Evolutionary conservation across 2,329 filamentous ascomycete genomes (phyloP), one percentile per base, ranked within the genome.

Genomic region (Colletotrichum sp.): DNA sequence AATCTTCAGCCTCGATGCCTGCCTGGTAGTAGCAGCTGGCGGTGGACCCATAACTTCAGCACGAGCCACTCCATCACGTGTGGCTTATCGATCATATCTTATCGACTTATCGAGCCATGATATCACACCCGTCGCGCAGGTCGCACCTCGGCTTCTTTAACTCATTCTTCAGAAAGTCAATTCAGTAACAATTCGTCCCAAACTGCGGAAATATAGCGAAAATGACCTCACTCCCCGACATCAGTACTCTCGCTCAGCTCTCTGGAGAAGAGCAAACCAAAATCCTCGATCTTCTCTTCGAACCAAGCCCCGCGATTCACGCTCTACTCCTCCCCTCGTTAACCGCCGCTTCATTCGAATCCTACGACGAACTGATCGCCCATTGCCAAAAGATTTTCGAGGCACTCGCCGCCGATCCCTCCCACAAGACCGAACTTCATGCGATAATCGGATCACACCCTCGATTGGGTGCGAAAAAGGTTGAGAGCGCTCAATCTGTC

Each of bases 361-460:
- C 92, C 30, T 98, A 98, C 84, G 78, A 87, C 9, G 88, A 91
- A 43, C 88, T 98, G 8, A 93, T 98, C 80, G 87, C 90, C 63
- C 89, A 91, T 59, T 89, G 97, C 57, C 91, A 92, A 21, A 82
- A 87, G 12, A 90, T 93, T 79, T 89, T 98, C 69, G 88, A 88
- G 13, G 87, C 88, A 3, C 88, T 96, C 4, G 87, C 89, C 10
- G 87, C 90, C 12, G 86, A 89, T 6, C 89, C 88, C 9, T 82
- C 82, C 28, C 74, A 82, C 6, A 89, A 86, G 8, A 80, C 86
- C 66, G 91, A 88, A 76, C 89, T 98, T 1, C 91, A 95, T 59
- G 88, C 88, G 18, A 96, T 98, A 74, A 88, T 98, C 2, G 92
- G 92, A 67, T 93, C 95, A 10, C 96, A 98, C 83, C 96, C 96